phyloP scores from a whole-genome alignment of 2,329 filamentous ascomycete species.

The Biscogniauxia sp. region DNA sequence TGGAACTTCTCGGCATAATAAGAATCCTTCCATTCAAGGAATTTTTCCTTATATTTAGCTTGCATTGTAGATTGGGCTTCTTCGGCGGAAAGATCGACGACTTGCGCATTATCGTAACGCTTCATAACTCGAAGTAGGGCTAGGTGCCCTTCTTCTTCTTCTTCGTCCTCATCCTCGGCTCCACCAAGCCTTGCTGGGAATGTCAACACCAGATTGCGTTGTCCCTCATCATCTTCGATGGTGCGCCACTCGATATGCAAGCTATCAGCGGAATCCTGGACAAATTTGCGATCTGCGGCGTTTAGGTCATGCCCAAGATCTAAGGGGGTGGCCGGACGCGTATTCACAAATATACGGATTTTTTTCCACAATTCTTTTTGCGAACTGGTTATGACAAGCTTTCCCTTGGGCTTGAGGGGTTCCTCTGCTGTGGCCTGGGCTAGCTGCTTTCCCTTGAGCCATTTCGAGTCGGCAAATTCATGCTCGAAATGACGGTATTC shows the following conservation, averaged over 20 bases:
- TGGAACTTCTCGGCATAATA: conserved; percentile 90
- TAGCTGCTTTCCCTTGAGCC: conserved; percentile 85
- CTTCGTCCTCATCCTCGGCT: conserved; percentile 63
- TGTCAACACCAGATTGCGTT: conserved; percentile 50
- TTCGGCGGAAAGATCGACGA: conserved; percentile 75
- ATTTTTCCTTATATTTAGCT: conserved; percentile 85
- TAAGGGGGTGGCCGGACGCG: conserved; percentile 61
- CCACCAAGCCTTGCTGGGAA: conserved; percentile 44
- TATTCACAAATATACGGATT: conserved; percentile 79
- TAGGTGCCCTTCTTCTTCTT: conserved; percentile 75
- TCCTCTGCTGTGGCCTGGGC: conserved; percentile 66
- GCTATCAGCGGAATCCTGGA: conserved; percentile 75
- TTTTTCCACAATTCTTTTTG: conserved; percentile 82
- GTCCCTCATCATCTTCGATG: conserved; percentile 54
- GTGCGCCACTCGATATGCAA: conserved; percentile 58
- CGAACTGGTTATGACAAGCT: conserved; percentile 70
- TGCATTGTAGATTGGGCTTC: conserved; percentile 78
- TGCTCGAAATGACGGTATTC: conserved; percentile 92
- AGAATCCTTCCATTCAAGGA: conserved; percentile 87
- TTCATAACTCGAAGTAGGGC: conserved; percentile 84
- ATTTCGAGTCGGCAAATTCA: conserved; percentile 83
- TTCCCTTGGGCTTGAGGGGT: conserved; percentile 54
- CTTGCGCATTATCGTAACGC: conserved; percentile 85
- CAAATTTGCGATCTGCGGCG: conserved; percentile 87
- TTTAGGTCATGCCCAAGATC: conserved; percentile 72